Base-by-base conservation (phyloP, 2,329 filamentous ascomycete genomes). In the Ophiocordyceps robertsii region DNA sequence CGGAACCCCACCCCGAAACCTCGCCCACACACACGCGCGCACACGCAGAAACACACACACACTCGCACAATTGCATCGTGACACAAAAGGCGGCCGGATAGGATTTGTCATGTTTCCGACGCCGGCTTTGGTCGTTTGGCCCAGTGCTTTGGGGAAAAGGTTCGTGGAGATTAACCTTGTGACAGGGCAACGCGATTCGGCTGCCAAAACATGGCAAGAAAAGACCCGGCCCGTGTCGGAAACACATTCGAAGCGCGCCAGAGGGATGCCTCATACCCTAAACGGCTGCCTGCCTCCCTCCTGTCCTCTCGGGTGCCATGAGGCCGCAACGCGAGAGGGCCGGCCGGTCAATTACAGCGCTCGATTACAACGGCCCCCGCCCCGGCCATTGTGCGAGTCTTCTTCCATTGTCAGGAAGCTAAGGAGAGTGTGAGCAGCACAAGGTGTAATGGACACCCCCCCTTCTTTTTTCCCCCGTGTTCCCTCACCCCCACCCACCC, bases 1-100 rank as follows among this genome's bases (percentile, higher is more conserved):
- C 36, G 35, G 40, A 9, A 29, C 43, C 43, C 43, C 43, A 39
- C 43, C 17, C 36, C 39, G 33, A 40, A 39, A 24, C 14, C 16
- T 16, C 33, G 33, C 33, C 33, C 12, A 21, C 33, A 21, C 29
- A 24, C 39, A 19, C 39, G 33, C 32, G 21, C 16, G 40, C 14
- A n/a, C 19, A 13, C n/a, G n/a, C n/a, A n/a, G n/a, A n/a, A n/a
- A n/a, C n/a, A n/a, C n/a, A n/a, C n/a, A n/a, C n/a, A n/a, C n/a
- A n/a, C n/a, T n/a, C n/a, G n/a, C 11, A 24, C 29, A 11, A 4
- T n/a, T 19, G n/a, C 35, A 37, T 24, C 29, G 19, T 31, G 19
- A 19, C 13, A 38, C 38, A n/a, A 24, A n/a, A 19, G 3, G 19
- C 2, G 24, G 32, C 8, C 29, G 29, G 8, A 27, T 21, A 7